Percentiles rank a stretch among this genome's conserved stretches.
Evolutionary conservation across 2,329 filamentous ascomycete species (phyloP).

Genomic region (Rhynchosporium graminicola): DNA sequence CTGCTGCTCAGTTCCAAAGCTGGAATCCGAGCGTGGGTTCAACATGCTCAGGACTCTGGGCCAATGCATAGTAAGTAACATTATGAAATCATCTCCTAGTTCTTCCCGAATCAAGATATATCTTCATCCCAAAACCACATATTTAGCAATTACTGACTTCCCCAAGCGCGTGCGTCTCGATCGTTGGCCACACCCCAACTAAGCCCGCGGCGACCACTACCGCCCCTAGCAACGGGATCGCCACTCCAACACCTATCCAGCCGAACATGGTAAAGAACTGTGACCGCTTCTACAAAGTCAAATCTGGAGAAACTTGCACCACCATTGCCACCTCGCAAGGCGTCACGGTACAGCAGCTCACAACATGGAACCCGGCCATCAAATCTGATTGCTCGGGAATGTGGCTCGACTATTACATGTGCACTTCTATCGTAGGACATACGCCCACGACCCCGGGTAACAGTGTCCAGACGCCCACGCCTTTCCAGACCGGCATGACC

Average conservation of each 20-base stretch:
- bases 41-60: constrained; percentile 35
- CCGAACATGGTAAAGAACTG: not conserved
- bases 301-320: constrained; percentile 11
- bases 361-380: not conserved
- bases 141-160: no score
- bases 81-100: not conserved
- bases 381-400: constrained; percentile 32
- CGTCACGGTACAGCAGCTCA: not conserved
- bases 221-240: not conserved
- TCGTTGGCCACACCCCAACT: constrained; percentile 19
- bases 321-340: not conserved
- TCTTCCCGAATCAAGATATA: not conserved
- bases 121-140: no score
- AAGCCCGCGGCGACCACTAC: constrained; percentile 11
- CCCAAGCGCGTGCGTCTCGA: constrained; percentile 31
- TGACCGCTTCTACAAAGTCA: not conserved
- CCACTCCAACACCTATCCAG: constrained; percentile 3
- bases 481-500: constrained; percentile 29
- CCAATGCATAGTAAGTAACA: constrained; percentile 13
- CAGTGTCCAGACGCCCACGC: constrained; percentile 15
- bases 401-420: constrained; percentile 32
- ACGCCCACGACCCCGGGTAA: constrained; percentile 16
- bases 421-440: constrained; percentile 24
- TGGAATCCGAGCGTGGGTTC: constrained; percentile 39
- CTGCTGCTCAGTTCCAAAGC: constrained; percentile 30